phyloP scores from a whole-genome alignment of 345 rosid genomes.

The Sisymbrium altissimum region DNA sequence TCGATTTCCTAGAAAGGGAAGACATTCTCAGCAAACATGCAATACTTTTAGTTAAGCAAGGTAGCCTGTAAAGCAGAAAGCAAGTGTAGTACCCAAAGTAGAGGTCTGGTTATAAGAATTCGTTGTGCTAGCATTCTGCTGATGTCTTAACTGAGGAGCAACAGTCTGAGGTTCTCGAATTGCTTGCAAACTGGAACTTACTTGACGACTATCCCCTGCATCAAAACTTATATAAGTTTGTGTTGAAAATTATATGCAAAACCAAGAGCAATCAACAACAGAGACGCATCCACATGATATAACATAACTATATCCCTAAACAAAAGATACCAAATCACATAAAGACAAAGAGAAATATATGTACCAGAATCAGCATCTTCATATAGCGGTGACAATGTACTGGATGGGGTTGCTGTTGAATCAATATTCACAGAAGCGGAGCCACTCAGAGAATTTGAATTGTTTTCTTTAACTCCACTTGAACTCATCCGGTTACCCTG shows the following conservation, averaged over 20 bases:
- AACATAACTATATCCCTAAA: not conserved
- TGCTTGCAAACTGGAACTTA: slow-evolving; percentile 39
- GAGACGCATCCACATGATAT: slow-evolving; percentile 1
- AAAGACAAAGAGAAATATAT: not conserved
- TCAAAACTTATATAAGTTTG: slow-evolving; percentile 23
- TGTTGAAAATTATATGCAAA: slow-evolving; percentile 9
- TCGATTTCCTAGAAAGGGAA: slow-evolving; percentile 36
- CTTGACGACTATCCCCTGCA: slow-evolving; percentile 65
- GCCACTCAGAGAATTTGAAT: slow-evolving; percentile 42
- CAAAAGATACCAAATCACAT: slow-evolving; percentile 1
- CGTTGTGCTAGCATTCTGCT: slow-evolving; percentile 34
- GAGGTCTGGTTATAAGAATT: slow-evolving; percentile 35
- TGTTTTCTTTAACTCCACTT: slow-evolving; percentile 46
- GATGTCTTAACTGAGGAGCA: slow-evolving; percentile 30
- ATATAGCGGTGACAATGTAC: slow-evolving; percentile 58
- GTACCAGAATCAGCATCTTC: slow-evolving; percentile 96
- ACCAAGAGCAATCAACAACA: slow-evolving; percentile 6
- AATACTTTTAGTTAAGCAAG: slow-evolving; percentile 3
- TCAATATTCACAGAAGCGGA: slow-evolving; percentile 57
- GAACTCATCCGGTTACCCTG: slow-evolving; percentile 66
- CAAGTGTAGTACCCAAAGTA: slow-evolving; percentile 40
- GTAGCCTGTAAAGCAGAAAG: slow-evolving; percentile 10
- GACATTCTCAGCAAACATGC: slow-evolving; percentile 19
- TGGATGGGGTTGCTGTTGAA: slow-evolving; percentile 69
- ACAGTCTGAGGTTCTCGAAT: slow-evolving; percentile 39